phyloP scores from a whole-genome alignment of 2,329 filamentous ascomycete genomes.

The Diaporthe ampelina region DNA sequence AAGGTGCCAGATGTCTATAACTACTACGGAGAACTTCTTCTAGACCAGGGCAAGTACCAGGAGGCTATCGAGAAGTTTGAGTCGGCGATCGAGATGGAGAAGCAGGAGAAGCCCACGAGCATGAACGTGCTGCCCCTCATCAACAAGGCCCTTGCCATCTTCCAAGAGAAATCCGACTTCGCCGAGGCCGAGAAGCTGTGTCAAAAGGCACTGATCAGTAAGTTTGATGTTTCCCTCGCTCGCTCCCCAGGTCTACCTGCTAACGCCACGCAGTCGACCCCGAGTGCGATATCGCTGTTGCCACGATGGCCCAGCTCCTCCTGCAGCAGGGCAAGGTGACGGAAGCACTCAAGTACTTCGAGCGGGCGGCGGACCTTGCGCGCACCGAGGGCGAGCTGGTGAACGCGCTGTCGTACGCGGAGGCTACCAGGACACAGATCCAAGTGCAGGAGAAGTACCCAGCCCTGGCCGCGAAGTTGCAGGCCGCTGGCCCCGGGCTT shows the following conservation, averaged over 20 bases:
- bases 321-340: constrained; percentile 98
- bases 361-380: constrained; percentile 93
- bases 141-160: constrained; percentile 97
- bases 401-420: constrained; percentile 95
- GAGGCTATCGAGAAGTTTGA: constrained; percentile 99
- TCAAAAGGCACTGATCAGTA: constrained; percentile 97
- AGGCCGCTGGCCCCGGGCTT: constrained; percentile 61
- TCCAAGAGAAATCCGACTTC: constrained; percentile 99
- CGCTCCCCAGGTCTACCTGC: not conserved
- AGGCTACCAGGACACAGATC: constrained; percentile 95
- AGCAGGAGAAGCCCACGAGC: constrained; percentile 89
- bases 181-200: constrained; percentile 94
- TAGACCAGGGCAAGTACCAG: constrained; percentile 95
- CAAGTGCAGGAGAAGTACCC: constrained; percentile 92
- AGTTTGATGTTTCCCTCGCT: constrained; percentile 55
- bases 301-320: constrained; percentile 97
- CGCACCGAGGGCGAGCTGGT: constrained; percentile 96
- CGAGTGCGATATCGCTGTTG: constrained; percentile 98
- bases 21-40: constrained; percentile 97
- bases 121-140: constrained; percentile 99
- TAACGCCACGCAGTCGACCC: constrained; percentile 79
- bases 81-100: constrained; percentile 98
- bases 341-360: constrained; percentile 96
- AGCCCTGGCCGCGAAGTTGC: constrained; percentile 80
- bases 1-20: constrained; percentile 98